phyloP scores from a whole-genome alignment of 2,329 filamentous ascomycete genomes.

The Fusarium compactum region DNA sequence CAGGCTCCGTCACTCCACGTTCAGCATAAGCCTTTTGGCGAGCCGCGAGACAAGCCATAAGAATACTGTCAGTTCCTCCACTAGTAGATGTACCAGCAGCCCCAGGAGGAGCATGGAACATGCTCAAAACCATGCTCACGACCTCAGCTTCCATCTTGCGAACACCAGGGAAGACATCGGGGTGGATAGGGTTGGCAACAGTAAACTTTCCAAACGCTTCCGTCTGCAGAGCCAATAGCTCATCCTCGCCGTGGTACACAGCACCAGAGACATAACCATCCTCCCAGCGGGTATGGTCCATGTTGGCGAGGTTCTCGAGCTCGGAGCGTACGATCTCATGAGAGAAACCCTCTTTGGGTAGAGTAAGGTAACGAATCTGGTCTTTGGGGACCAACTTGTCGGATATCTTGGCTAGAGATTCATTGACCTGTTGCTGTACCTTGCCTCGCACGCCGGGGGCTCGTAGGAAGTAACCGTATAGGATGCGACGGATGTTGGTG shows the following conservation, averaged over 20 bases:
- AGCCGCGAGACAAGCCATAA: constrained; percentile 93
- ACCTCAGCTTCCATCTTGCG: constrained; percentile 99
- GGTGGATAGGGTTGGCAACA: constrained; percentile 96
- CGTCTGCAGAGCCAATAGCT: constrained; percentile 84
- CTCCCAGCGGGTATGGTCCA: constrained; percentile 98
- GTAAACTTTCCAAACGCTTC: constrained; percentile 96
- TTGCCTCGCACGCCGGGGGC: constrained; percentile 87
- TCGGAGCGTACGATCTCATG: constrained; percentile 83
- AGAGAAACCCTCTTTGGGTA: constrained; percentile 87
- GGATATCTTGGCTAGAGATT: constrained; percentile 84
- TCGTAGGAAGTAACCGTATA: constrained; percentile 88
- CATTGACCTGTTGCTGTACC: constrained; percentile 85
- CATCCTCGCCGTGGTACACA: constrained; percentile 93
- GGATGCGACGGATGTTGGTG: constrained; percentile 74
- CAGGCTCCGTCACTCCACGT: constrained; percentile 88
- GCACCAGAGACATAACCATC: constrained; percentile 94
- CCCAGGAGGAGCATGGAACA: constrained; percentile 91
- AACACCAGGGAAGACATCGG: constrained; percentile 97
- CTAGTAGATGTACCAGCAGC: constrained; percentile 91
- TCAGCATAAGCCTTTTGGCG: constrained; percentile 89
- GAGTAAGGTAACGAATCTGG: constrained; percentile 76
- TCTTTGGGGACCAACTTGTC: constrained; percentile 83
- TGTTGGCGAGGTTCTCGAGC: constrained; percentile 79
- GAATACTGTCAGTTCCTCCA: constrained; percentile 94
- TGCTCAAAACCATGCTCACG: constrained; percentile 89